Conservation (phyloP, 345 rosid genomes). For the Eucalyptus polyanthemos region DNA sequence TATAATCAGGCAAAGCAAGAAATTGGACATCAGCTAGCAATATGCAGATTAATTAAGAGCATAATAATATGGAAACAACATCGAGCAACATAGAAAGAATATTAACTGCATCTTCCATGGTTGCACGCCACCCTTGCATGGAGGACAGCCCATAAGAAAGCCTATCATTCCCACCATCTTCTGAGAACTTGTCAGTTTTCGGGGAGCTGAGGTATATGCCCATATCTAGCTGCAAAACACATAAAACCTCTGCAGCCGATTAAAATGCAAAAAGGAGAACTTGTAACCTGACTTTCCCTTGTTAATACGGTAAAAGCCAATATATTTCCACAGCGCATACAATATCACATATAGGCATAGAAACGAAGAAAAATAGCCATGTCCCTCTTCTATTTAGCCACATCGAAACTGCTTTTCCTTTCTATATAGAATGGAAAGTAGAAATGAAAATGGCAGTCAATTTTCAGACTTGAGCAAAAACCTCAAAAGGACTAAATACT, state of each 20-base stretch:
- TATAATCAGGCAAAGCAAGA: not conserved
- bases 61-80: not conserved
- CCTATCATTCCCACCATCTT: conserved; percentile 70
- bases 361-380: not conserved
- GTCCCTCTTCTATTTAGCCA: not conserved
- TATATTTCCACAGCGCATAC: not conserved
- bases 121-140: conserved; percentile 99
- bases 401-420: not conserved
- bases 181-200: conserved; percentile 82
- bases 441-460: not conserved
- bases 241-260: not conserved
- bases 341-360: not conserved
- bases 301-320: not conserved
- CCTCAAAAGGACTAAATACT: not conserved
- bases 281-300: not conserved
- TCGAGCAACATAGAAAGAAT: not conserved
- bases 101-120: conserved; percentile 99
- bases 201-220: conserved; percentile 93
- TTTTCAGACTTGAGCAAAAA: not conserved
- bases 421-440: not conserved
- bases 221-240: conserved; percentile 25
- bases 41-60: not conserved
- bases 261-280: not conserved
- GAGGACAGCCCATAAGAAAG: conserved; percentile 86
- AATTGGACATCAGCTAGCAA: not conserved